Base-by-base conservation (phyloP, 805 yeast genomes). In the Metschnikowia aberdeeniae region DNA sequence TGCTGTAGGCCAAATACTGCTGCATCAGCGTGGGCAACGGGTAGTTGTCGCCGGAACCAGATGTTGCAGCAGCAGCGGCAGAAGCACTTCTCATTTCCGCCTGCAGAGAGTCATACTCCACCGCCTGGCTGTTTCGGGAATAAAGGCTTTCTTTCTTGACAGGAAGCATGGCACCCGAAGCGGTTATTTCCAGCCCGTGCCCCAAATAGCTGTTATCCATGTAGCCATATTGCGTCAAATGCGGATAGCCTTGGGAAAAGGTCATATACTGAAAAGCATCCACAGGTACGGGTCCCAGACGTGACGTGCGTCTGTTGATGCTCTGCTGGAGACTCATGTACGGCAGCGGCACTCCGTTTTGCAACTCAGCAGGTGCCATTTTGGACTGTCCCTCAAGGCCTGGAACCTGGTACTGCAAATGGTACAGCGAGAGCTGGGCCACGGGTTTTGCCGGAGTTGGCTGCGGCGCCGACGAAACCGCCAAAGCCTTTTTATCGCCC, bases 11-110 rank as follows among this genome's bases (percentile, higher is more conserved):
- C 28, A 37, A 43, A 43, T 44, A 43, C 46, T 45, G 51, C 34
- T 42, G 46, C 49, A 45, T 44, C 49, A 48, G 50, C 22, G 47
- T 22, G 4, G 47, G 50, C 30, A 43, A 42, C 11, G 40, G 40
- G n/a, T 37, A 37, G 12, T 27, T 30, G 10, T 37, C 40, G 33
- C 8, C n/a, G n/a, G 33, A 19, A 9, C 34, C 2, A 30, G 34
- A 8, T 9, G 34, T 8, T 9, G 10, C 27, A n/a, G 34, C 14
- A 8, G 11, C 34, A 31, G 19, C 19, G 6, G 26, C 26, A 17
- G 34, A 33, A n/a, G 29, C 34, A 6, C 12, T 20, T 20, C 40
- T 12, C n/a, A 12, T 13, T 3, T 37, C 40, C 17, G 12, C 27
- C 10, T 29, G 40, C 40, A 37, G 40, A 37, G 27, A n/a, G n/a